phyloP scores from a whole-genome alignment of 352 stramenopile species.

The Globisporangium canariense region DNA sequence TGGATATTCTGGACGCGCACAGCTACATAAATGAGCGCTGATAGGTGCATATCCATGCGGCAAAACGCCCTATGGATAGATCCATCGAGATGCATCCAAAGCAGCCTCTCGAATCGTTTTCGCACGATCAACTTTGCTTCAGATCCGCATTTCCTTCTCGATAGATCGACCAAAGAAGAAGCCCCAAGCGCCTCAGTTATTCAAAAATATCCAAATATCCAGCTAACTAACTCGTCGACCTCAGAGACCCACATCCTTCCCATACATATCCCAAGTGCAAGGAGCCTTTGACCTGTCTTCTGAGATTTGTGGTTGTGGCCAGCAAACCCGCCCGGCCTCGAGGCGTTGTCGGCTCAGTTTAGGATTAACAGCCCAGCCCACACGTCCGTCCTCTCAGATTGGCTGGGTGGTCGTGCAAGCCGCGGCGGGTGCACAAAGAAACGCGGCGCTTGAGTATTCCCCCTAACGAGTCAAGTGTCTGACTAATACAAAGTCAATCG shows the following conservation, averaged over 20 bases:
- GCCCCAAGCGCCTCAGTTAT: neutral
- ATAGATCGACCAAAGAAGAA: conserved; percentile 2
- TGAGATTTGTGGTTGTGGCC: too few relatives aligned
- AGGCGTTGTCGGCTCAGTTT: neutral
- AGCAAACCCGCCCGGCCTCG: too few relatives aligned
- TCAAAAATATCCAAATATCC: neutral
- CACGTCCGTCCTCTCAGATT: neutral
- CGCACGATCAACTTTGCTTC: neutral
- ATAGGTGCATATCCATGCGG: neutral
- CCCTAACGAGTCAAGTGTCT: neutral
- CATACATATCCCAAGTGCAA: neutral
- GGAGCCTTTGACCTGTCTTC: neutral
- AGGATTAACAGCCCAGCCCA: neutral
- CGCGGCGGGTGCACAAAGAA: neutral
- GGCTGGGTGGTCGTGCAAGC: neutral
- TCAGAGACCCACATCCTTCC: too few relatives aligned
- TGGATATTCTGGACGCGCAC: neutral
- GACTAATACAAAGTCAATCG: neutral
- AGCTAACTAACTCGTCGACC: neutral
- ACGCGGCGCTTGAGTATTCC: conserved; percentile 1
- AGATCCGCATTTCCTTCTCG: neutral
- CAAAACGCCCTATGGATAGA: neutral
- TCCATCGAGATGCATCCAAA: neutral
- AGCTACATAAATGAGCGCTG: neutral
- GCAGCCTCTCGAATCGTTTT: neutral